Evolutionary conservation across 169 alveolate genomes (phyloP).

Genomic region (Plasmodium gallinaceum): DNA sequence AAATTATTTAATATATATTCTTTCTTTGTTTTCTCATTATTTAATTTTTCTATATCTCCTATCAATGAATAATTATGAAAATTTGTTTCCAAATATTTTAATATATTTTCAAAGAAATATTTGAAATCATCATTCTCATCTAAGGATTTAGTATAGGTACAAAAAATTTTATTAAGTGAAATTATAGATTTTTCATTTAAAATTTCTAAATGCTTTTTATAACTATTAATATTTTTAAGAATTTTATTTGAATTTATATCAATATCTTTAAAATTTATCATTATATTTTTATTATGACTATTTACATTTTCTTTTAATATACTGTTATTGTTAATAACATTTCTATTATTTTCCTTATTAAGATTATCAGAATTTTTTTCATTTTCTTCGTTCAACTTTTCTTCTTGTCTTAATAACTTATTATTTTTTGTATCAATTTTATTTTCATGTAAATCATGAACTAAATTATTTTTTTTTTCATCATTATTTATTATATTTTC

Average conservation of each 20-base stretch:
- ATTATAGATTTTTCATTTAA: conserved; percentile 11
- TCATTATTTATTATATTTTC: neutral
- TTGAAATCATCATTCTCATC: conserved; percentile 27
- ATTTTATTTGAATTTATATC: conserved; percentile 13
- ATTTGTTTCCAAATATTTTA: conserved; percentile 17
- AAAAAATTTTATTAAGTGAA: conserved; percentile 18
- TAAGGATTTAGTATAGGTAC: conserved; percentile 12
- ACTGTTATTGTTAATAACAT: neutral
- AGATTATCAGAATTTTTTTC: neutral
- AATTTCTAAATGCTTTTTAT: conserved; percentile 45
- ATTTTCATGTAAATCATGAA: neutral
- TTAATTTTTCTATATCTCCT: conserved; percentile 22
- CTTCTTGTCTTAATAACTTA: neutral
- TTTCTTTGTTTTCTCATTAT: conserved; percentile 14
- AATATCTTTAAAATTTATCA: neutral
- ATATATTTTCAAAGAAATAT: conserved; percentile 11
- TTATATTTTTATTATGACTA: neutral
- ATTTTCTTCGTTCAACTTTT: neutral
- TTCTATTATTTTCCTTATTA: neutral
- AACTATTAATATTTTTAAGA: conserved; percentile 22
- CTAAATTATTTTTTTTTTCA: neutral
- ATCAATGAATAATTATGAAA: conserved; percentile 14
- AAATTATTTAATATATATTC: conserved; percentile 26
- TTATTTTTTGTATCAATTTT: neutral
- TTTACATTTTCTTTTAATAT: neutral